A percentile compares a stretch with the other conserved stretches of the same genome.
phyloP scores from a whole-genome alignment of 192 early-diverging fungal genomes.

The Mortierella antarctica region DNA sequence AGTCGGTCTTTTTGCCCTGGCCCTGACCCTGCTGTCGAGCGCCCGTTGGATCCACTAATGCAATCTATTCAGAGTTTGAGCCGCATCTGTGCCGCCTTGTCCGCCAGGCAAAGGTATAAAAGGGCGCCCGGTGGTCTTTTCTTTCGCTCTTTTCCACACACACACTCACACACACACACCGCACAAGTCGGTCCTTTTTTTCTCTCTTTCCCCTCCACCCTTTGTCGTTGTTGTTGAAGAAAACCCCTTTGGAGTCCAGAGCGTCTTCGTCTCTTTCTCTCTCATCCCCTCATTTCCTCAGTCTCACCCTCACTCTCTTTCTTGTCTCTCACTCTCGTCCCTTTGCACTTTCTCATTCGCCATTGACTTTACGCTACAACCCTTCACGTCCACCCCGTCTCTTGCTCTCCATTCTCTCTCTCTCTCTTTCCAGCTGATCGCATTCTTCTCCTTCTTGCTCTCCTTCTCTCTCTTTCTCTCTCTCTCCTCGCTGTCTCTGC shows the following conservation, averaged over 20 bases:
- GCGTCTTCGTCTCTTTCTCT: neutral
- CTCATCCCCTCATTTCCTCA: neutral
- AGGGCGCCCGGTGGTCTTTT: neutral
- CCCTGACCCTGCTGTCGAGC: too few species aligned
- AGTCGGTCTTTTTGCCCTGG: too few species aligned
- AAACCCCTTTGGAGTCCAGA: neutral
- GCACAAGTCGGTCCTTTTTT: neutral
- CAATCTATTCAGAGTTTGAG: too few species aligned
- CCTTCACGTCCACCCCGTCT: neutral
- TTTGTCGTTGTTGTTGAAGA: neutral
- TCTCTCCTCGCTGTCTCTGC: neutral
- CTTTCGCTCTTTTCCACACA: neutral
- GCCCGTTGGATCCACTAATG: too few species aligned
- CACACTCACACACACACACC: neutral
- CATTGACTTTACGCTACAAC: neutral
- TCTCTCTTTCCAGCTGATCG: neutral
- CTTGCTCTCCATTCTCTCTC: neutral
- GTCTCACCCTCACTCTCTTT: neutral
- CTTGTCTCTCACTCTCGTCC: neutral
- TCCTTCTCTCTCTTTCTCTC: slow-evolving; percentile 11
- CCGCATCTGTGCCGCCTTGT: too few species aligned
- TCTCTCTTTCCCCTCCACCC: neutral
- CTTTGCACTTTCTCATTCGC: too few species aligned
- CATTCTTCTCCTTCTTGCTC: neutral
- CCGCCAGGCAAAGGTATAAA: neutral